Conservation (phyloP, 345 rosid species). For the Pistacia atlantica region DNA sequence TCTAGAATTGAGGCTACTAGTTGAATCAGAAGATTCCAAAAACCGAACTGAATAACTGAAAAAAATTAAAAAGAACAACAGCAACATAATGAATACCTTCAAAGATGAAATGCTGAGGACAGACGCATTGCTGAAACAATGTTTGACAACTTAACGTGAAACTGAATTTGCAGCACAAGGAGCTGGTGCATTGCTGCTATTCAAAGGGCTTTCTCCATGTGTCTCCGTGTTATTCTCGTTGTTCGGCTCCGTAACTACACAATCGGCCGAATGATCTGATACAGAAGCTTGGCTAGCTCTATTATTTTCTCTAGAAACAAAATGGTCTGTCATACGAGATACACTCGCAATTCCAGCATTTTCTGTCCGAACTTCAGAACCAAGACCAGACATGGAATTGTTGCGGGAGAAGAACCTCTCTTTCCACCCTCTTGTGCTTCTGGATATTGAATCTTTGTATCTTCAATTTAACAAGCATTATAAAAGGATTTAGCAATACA, state of each 20-base stretch:
- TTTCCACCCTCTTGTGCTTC: slow-evolving; percentile 73
- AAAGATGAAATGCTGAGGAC: slow-evolving; percentile 54
- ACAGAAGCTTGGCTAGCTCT: slow-evolving; percentile 34
- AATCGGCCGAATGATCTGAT: slow-evolving; percentile 28
- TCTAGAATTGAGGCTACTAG: not conserved
- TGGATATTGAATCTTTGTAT: slow-evolving; percentile 66
- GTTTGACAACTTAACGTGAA: slow-evolving; percentile 30
- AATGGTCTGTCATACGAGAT: slow-evolving; percentile 47
- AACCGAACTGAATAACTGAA: not conserved
- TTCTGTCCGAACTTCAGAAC: slow-evolving; percentile 56
- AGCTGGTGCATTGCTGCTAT: slow-evolving; percentile 30
- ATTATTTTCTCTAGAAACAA: slow-evolving; percentile 40
- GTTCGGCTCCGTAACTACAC: slow-evolving; percentile 31
- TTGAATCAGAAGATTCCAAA: not conserved
- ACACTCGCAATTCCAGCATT: slow-evolving; percentile 52
- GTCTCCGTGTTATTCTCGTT: slow-evolving; percentile 28
- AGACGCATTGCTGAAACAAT: slow-evolving; percentile 32
- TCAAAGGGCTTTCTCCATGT: slow-evolving; percentile 25
- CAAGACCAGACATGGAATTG: slow-evolving; percentile 42
- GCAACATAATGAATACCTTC: slow-evolving; percentile 33
- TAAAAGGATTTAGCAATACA: slow-evolving; percentile 12
- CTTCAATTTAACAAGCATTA: slow-evolving; percentile 27
- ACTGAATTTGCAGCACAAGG: slow-evolving; percentile 37
- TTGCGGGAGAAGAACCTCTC: slow-evolving; percentile 66
- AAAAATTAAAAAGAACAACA: not conserved